Percentiles rank a stretch among this genome's conserved stretches.
phyloP scores from a whole-genome alignment of 495 filamentous ascomycete species.

The Penicillium pulvis region DNA sequence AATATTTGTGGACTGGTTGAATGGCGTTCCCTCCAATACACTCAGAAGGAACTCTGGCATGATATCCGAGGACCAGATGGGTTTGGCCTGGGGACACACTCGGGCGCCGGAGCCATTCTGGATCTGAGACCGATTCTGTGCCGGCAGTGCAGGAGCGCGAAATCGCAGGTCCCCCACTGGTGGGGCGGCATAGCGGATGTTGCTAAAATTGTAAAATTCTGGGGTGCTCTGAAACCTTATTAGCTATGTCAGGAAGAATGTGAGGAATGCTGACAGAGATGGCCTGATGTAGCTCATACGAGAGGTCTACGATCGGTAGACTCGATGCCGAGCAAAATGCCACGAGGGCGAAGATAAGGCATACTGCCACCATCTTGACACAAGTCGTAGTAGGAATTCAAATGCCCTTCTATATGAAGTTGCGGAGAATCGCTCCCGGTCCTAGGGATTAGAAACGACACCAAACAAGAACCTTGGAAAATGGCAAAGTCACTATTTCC shows the following conservation, averaged over 20 bases:
- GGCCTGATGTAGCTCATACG: slow-evolving; percentile 53
- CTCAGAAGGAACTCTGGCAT: slow-evolving; percentile 34
- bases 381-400: not conserved
- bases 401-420: no score
- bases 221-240: slow-evolving; percentile 20
- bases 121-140: slow-evolving; percentile 34
- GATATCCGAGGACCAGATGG: slow-evolving; percentile 39
- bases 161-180: slow-evolving; percentile 56
- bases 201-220: slow-evolving; percentile 57
- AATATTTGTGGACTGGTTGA: slow-evolving; percentile 34
- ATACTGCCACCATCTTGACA: slow-evolving; percentile 12
- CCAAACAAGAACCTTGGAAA: no score
- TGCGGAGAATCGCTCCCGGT: no score
- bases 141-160: slow-evolving; percentile 46
- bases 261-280: slow-evolving; percentile 28
- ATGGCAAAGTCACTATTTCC: no score
- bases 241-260: slow-evolving; percentile 1
- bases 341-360: slow-evolving; percentile 17
- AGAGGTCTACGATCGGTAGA: slow-evolving; percentile 52
- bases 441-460: no score
- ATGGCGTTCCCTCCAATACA: slow-evolving; percentile 31
- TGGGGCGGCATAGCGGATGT: slow-evolving; percentile 61
- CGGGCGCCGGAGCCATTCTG: slow-evolving; percentile 47
- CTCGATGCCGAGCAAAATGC: slow-evolving; percentile 23
- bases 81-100: slow-evolving; percentile 54